A percentile compares a stretch with the other conserved stretches of the same genome.
These are phyloP conservation scores for Botryosphaeria dothidea DNA, from an alignment of 2,329 filamentous ascomycete genomes.

Conservation along the genomic window DNA sequence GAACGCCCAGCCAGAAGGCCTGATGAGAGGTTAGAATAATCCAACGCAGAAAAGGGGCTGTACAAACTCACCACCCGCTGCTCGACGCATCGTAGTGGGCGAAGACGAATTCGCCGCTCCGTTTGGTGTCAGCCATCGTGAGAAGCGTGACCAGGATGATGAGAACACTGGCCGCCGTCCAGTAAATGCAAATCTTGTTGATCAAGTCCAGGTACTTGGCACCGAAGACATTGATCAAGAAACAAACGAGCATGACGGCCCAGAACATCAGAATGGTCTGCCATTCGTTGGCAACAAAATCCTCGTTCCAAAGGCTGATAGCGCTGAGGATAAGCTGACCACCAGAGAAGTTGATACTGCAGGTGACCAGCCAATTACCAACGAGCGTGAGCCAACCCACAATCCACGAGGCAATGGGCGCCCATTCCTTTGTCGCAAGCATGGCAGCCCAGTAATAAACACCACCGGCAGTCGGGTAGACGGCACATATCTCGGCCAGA, in stretches of 20 bases:
- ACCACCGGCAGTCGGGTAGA: conserved; percentile 67
- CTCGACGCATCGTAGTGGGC: conserved; percentile 65
- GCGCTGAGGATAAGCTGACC: conserved; percentile 68
- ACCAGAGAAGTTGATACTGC: conserved; percentile 69
- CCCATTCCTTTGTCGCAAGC: conserved; percentile 65
- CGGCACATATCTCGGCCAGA: conserved; percentile 68
- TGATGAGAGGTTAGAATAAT: conserved; percentile 22
- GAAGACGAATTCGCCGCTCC: conserved; percentile 66
- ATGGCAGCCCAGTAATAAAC: conserved; percentile 72
- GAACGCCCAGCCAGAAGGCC: conserved; percentile 69
- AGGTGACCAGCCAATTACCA: conserved; percentile 70
- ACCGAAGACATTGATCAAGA: conserved; percentile 65
- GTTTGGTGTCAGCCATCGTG: conserved; percentile 58
- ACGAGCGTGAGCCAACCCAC: conserved; percentile 73
- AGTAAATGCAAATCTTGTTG: conserved; percentile 73
- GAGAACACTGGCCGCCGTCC: conserved; percentile 66
- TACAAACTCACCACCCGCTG: conserved; percentile 59
- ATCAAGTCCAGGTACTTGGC: conserved; percentile 65
- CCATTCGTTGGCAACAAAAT: conserved; percentile 67
- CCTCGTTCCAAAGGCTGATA: conserved; percentile 69
- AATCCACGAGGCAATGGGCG: conserved; percentile 67
- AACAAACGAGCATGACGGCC: conserved; percentile 68
- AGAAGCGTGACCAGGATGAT: conserved; percentile 69
- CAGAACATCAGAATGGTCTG: conserved; percentile 73
- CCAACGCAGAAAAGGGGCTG: conserved; percentile 12